Base-by-base conservation (phyloP, 257 asterid genomes). In the Plantago ovata region DNA sequence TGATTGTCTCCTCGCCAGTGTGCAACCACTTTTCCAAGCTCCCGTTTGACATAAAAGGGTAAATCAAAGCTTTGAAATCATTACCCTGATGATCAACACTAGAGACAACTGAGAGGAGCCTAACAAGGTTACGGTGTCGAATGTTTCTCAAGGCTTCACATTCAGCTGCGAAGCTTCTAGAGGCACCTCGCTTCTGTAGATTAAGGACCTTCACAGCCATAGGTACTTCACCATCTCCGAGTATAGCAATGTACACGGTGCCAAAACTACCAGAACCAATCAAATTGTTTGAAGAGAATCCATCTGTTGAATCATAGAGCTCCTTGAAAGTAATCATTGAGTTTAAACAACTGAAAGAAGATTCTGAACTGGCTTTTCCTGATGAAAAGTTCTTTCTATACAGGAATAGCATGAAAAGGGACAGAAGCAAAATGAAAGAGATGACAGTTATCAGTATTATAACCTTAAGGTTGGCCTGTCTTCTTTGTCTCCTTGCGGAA, bases 41-140 rank as follows among this genome's bases (percentile, higher is more conserved):
- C 48, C 81, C 78, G 52, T 66, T 66, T 13, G 66, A 60, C 38
- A 67, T 73, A 13, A 18, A 74, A 36, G 71, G 73, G 43, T 55
- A 69, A n/a, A 74, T 19, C 46, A 74, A 51, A 13, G 77, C 80
- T 48, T 75, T 75, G 65, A 75, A 70, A 55, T 70, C 74, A 23
- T 62, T 66, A 44, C 76, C 77, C 18, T 46, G 33, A 39, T 20
- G 33, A 45, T 70, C 80, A 13, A 53, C 1, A 21, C 68, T 65
- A 48, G 53, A 48, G 53, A 23, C 18, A 48, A 48, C 53, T 19
- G 53, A 48, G 53, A 48, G 18, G 32, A 48, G 18, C 12, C 21
- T 48, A 3, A 48, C 53, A 48, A 48, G 53, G 66, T 76, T 76
- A 8, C 72, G 61, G 19, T 76, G 81, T 9, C 73, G 72, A 38